Conservation (phyloP, 2,329 filamentous ascomycete genomes). For the Calonectria leucothoes region DNA sequence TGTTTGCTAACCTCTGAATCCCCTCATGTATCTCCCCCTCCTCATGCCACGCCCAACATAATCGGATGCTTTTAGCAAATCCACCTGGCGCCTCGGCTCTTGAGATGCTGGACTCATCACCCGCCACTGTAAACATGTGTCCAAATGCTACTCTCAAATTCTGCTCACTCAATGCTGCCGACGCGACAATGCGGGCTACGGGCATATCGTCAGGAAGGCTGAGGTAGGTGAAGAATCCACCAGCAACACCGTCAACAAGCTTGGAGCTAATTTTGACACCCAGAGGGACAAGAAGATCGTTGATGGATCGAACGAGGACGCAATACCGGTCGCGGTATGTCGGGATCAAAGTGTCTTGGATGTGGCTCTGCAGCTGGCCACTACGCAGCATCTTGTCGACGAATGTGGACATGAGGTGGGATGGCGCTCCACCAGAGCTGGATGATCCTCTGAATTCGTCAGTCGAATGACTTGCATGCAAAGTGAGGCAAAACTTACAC, state of each 20-base stretch:
- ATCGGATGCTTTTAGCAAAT: slow-evolving; percentile 8
- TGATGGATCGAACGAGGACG: not conserved
- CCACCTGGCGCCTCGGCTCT: not conserved
- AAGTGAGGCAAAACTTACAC: not conserved
- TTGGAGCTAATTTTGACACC: not conserved
- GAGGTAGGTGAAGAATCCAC: slow-evolving; percentile 13
- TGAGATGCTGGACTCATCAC: not conserved
- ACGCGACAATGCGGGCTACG: not conserved
- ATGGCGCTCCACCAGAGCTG: not conserved
- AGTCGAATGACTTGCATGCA: not conserved
- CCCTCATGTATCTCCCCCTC: slow-evolving; percentile 12
- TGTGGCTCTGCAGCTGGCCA: not conserved
- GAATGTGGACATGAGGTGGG: not conserved
- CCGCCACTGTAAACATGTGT: slow-evolving; percentile 10
- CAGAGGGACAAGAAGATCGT: not conserved
- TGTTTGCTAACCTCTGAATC: not conserved
- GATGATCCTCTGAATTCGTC: not conserved
- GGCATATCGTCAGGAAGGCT: not conserved
- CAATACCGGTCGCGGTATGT: not conserved
- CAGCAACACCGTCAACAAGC: not conserved
- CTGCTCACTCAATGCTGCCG: not conserved
- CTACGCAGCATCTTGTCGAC: not conserved
- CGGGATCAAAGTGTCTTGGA: not conserved
- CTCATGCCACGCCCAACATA: slow-evolving; percentile 18
- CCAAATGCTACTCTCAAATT: slow-evolving; percentile 19